A percentile compares a stretch with the other conserved stretches of the same genome.
phyloP scores from a whole-genome alignment of 257 asterid species.

The Cruciata laevipes region DNA sequence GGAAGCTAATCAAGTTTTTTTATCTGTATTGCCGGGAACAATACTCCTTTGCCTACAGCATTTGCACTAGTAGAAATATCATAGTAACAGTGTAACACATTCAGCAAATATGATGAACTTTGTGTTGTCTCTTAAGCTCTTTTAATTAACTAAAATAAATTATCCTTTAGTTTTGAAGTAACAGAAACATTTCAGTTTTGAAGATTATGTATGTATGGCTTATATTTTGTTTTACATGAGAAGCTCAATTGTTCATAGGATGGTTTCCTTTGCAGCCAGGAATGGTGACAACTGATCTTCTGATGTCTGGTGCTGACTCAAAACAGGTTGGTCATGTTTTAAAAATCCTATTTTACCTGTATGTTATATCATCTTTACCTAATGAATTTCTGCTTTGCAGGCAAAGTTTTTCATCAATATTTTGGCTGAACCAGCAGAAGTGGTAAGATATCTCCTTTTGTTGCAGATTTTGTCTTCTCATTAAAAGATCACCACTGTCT shows the following conservation, averaged over 20 bases:
- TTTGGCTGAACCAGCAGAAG: conserved; percentile 93
- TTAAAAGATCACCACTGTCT: background rate
- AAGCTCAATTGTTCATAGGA: conserved; percentile 1
- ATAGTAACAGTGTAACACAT: background rate
- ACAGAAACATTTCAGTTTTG: background rate
- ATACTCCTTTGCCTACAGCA: background rate
- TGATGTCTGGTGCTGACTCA: conserved; percentile 89
- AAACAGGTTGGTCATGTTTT: conserved; percentile 54
- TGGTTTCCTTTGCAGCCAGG: conserved; percentile 66
- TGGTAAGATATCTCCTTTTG: conserved; percentile 36
- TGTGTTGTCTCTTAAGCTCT: background rate
- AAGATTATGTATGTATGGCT: background rate
- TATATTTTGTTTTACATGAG: background rate
- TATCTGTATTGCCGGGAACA: background rate
- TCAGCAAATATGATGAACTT: background rate
- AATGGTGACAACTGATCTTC: conserved; percentile 97
- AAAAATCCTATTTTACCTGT: background rate
- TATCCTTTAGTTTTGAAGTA: background rate
- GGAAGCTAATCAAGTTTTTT: background rate
- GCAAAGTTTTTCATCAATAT: conserved; percentile 96
- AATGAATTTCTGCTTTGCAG: conserved; percentile 31
- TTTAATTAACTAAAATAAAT: background rate
- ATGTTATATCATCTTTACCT: background rate
- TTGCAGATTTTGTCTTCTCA: background rate
- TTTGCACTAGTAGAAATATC: too few species aligned